Evolutionary conservation across 257 asterid genomes (phyloP), one percentile per base, ranked within the genome.

Genomic region (Scutellaria baicalensis): DNA sequence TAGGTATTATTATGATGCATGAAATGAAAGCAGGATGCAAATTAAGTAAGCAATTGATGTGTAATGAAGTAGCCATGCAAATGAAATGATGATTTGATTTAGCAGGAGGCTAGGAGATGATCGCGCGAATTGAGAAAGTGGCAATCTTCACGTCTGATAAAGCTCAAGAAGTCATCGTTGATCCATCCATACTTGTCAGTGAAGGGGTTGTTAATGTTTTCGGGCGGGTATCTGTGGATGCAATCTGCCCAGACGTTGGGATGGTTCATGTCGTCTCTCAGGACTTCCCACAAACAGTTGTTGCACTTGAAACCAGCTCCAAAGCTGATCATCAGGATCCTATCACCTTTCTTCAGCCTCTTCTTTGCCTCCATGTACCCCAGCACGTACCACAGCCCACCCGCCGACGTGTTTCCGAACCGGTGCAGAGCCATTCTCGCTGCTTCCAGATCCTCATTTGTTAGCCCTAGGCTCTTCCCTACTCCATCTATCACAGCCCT

Each of bases 341-440:
- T 70, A 20, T 87, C 90, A 3, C 90, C 90, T 64, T 69, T 84
- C 75, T 79, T 87, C 11, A 87, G 71, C 78, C 90, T 76, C 79
- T 76, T 79, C 75, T 84, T 83, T 8, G 87, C 93, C 72, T 86
- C 93, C 93, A 86, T 86, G 76, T 86, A 86, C 5, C 86, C 84
- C 23, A 84, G 57, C 17, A 86, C 92, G 43, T 84, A 86, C 92
- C 93, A 86, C 0, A 86, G 62, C 4, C 88, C 78, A 8, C 93
- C 84, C 0, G 90, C 88, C 7, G 88, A 79, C 11, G 88, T 84
- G 82, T 86, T 84, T 1, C 90, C 93, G 33, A 85, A 87, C 1
- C 93, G 83, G 67, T 81, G 84, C 48, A 87, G 90, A 0, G 87
- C 71, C 93, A 87, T 87, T 9, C 85, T 45, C 0, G 90, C 71